A percentile compares a stretch with the other conserved stretches of the same genome.
These are phyloP conservation scores for Starmerella bombi DNA, from an alignment of 805 yeast genomes.

Conservation along the genomic window DNA sequence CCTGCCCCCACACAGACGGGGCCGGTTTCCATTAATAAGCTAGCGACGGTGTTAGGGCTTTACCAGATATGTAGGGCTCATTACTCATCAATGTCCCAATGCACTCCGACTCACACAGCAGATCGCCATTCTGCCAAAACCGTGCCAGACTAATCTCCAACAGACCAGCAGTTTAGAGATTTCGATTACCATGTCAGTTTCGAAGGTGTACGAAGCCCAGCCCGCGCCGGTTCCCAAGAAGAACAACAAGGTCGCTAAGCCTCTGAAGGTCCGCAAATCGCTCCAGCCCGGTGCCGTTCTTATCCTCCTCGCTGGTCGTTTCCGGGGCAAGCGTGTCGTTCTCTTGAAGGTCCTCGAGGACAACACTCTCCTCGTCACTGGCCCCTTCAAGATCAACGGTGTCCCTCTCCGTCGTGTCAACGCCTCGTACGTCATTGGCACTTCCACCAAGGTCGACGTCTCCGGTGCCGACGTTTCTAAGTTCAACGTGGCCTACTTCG, in stretches of 20 bases:
- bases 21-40: too few species aligned
- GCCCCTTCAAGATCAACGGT: constrained; percentile 99
- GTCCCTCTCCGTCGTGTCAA: constrained; percentile 99
- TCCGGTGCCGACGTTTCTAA: constrained; percentile 63
- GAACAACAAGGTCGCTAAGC: constrained; percentile 81
- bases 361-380: constrained; percentile 92
- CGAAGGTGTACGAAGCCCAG: constrained; percentile 80
- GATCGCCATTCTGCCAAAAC: constrained; percentile 1
- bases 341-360: constrained; percentile 94
- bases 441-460: constrained; percentile 82
- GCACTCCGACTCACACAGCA: background rate
- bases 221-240: constrained; percentile 67
- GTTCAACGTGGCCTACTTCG: constrained; percentile 89
- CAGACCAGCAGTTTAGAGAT: constrained; percentile 4
- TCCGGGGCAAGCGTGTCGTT: constrained; percentile 99
- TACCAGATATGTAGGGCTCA: background rate
- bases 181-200: constrained; percentile 11
- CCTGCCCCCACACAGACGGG: too few species aligned
- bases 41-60: background rate
- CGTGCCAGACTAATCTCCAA: background rate
- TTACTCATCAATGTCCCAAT: background rate
- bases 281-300: constrained; percentile 96
- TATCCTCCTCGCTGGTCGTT: constrained; percentile 95
- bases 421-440: constrained; percentile 96
- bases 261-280: constrained; percentile 90